phyloP scores from a whole-genome alignment of 306 rosid species.

The Quercus variabilis region DNA sequence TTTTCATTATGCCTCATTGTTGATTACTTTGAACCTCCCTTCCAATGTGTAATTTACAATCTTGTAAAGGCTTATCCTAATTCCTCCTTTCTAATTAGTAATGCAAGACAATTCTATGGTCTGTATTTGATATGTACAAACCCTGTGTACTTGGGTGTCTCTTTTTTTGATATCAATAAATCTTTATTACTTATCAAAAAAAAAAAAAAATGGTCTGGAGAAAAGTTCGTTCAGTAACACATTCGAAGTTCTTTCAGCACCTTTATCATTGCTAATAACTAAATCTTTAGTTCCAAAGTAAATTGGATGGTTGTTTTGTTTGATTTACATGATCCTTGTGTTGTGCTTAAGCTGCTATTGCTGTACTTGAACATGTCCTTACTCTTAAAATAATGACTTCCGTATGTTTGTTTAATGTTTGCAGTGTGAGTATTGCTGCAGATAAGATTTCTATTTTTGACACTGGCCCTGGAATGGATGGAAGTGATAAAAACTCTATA shows the following conservation, averaged over 20 bases:
- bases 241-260: background rate
- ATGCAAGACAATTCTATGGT: background rate
- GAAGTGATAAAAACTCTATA: conserved; percentile 45
- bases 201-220: background rate
- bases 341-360: background rate
- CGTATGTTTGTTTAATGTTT: conserved; percentile 7
- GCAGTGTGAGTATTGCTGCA: conserved; percentile 38
- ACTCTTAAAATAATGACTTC: background rate
- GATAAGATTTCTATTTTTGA: conserved; percentile 50
- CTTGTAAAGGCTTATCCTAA: background rate
- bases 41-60: background rate
- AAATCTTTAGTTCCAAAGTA: background rate
- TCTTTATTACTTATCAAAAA: too few relatives aligned
- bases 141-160: too few relatives aligned
- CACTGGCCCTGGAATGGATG: conserved; percentile 72
- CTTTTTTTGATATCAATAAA: too few relatives aligned
- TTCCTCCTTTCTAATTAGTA: background rate
- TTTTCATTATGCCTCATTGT: background rate
- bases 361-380: background rate
- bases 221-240: background rate
- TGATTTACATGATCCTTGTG: background rate
- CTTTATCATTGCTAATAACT: background rate
- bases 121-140: too few relatives aligned
- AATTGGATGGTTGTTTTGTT: background rate
- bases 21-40: background rate